Evolutionary conservation across 768 basidiomycete genomes (phyloP), one percentile per base, ranked within the genome.

Genomic region (Termitomyces sp.): DNA sequence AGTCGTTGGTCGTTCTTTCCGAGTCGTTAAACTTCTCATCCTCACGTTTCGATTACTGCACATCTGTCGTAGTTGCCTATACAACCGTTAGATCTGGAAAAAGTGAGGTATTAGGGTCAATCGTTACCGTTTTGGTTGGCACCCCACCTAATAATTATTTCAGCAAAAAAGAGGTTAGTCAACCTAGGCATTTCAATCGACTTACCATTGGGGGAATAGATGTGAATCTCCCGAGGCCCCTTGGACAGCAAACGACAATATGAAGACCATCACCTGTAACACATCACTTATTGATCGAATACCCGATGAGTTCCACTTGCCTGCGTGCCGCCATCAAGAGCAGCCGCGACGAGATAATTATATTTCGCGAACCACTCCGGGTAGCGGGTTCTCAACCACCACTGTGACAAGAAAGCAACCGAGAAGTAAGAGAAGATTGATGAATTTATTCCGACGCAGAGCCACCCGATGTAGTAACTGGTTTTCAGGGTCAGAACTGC

Each of bases 261-360:
- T 71, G 67, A 80, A 80, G 33, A 80, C 74, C 81, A 84, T 84
- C 18, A 83, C 80, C 66, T 82, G 74, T 24, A 54, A 13, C 69
- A 67, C 18, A 72, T 66, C 70, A 65, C 61, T 60, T 35, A 50
- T 22, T 26, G 13, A 40, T 53, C 18, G 26, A 1, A 42, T 24
- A 38, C 32, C n/a, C 42, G 36, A 32, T 32, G 22, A 24, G 12
- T 10, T 43, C 4, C 53, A 44, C 58, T 51, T 56, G 65, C 71
- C 66, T 70, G 72, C 32, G 72, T 73, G 56, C 73, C 73, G 54
- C 73, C 72, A 47, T 70, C 74, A 48, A 72, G 68, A 48, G 68
- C 70, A 51, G 75, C 74, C 10, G 74, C 75, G 42, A 78, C 62
- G 38, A 77, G 69, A 58, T 77, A 76, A 61, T 76, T 75, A 56